A percentile compares a stretch with the other conserved stretches of the same genome.
Evolutionary conservation across 345 rosid genomes (phyloP).

Genomic region (Odontarrhena argentea): DNA sequence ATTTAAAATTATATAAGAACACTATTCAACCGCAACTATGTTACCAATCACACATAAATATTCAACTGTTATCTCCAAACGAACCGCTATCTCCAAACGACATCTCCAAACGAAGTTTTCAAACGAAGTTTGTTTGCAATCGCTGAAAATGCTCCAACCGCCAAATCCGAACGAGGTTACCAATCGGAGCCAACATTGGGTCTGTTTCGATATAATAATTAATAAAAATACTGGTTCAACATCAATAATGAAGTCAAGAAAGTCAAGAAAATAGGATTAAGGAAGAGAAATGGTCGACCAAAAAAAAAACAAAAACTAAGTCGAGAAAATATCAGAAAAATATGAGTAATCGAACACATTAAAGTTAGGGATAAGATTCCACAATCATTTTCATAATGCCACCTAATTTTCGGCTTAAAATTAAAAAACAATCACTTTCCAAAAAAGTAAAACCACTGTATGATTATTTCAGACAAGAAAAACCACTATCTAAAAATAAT

Average conservation of each 20-base stretch:
- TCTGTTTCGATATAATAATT: not conserved
- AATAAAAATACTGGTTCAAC: constrained; percentile 13
- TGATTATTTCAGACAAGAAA: constrained; percentile 15
- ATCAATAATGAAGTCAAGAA: constrained; percentile 16
- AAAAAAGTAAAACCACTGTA: constrained; percentile 36
- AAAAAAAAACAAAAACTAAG: not conserved
- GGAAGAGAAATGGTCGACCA: constrained; percentile 27
- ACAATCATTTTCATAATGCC: constrained; percentile 32
- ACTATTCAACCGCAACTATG: too few species aligned
- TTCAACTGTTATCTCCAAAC: too few species aligned
- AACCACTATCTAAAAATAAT: constrained; percentile 15
- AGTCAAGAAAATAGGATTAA: not conserved
- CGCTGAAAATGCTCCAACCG: too few species aligned
- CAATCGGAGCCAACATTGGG: not conserved
- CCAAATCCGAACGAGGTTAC: too few species aligned
- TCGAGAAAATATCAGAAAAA: not conserved
- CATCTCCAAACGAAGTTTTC: too few species aligned
- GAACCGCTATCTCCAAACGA: too few species aligned
- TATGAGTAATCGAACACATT: not conserved
- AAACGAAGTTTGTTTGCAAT: too few species aligned
- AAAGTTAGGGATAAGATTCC: constrained; percentile 36
- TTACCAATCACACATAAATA: too few species aligned
- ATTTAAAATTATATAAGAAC: too few species aligned
- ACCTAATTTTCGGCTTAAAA: constrained; percentile 31
- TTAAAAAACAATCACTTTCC: constrained; percentile 32